Conservation (phyloP, 768 basidiomycete genomes). For the Mycena crocata region DNA sequence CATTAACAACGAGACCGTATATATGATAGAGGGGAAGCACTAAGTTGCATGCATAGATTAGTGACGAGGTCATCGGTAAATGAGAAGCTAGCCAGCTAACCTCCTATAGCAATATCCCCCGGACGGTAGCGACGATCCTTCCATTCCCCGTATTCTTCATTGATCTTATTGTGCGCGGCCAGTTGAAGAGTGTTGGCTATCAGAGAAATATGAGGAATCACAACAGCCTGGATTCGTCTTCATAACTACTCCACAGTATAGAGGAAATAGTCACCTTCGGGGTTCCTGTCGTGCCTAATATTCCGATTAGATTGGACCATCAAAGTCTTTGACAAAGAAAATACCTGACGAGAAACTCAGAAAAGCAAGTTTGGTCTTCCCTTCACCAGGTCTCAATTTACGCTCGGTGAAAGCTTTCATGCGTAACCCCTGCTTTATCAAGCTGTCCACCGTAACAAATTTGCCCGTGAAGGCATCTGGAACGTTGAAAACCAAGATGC, state of each 20-base stretch:
- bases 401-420: conserved; percentile 57
- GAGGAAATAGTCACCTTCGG: conserved; percentile 63
- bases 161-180: conserved; percentile 63
- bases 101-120: conserved; percentile 71
- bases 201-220: conserved; percentile 68
- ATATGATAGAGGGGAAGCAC: conserved; percentile 78
- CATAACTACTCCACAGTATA: too few relatives aligned
- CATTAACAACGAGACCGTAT: conserved; percentile 73
- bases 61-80: not conserved
- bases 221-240: conserved; percentile 58
- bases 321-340: not conserved
- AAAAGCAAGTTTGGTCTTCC: conserved; percentile 75
- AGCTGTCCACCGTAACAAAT: conserved; percentile 53
- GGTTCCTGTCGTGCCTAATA: conserved; percentile 71
- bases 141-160: conserved; percentile 55
- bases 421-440: conserved; percentile 62
- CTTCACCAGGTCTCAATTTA: conserved; percentile 67
- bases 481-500: conserved; percentile 58
- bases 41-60: conserved; percentile 34
- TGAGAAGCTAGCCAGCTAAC: conserved; percentile 46
- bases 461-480: conserved; percentile 24
- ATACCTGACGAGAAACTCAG: conserved; percentile 75
- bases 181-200: conserved; percentile 75
- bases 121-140: conserved; percentile 65
- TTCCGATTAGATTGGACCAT: not conserved